Conservation (phyloP, 768 basidiomycete genomes). For the Psilocybe subaeruginosa region DNA sequence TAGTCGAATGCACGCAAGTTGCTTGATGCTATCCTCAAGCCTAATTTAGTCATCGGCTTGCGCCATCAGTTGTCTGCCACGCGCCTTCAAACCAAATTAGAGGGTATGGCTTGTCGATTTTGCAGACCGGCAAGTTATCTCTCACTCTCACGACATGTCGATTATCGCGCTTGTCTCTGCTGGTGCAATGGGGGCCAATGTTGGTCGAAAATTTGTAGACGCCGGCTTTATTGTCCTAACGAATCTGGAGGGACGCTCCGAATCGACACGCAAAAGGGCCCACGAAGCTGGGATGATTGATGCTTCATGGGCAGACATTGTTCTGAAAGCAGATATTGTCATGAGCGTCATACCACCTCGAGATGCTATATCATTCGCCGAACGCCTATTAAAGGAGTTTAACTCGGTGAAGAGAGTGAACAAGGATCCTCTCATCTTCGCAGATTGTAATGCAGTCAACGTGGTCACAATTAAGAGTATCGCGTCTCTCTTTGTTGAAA, state of each 20-base stretch:
- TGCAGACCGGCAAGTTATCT: background rate
- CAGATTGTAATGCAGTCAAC: constrained; percentile 63
- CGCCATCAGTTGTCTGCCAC: background rate
- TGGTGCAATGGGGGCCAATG: constrained; percentile 63
- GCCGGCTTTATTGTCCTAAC: constrained; percentile 60
- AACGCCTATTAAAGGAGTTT: constrained; percentile 36
- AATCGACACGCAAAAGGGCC: constrained; percentile 51
- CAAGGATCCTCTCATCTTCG: constrained; percentile 38
- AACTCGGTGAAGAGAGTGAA: constrained; percentile 13
- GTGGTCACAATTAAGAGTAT: constrained; percentile 53
- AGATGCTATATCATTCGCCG: constrained; percentile 49
- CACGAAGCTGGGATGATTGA: constrained; percentile 51
- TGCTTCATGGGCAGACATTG: constrained; percentile 31
- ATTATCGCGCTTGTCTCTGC: constrained; percentile 54
- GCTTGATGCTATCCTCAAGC: background rate
- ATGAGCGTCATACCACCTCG: constrained; percentile 63
- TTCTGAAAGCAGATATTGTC: constrained; percentile 43
- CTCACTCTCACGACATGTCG: constrained; percentile 25
- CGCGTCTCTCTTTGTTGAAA: constrained; percentile 40
- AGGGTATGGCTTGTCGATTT: background rate
- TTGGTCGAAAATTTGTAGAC: constrained; percentile 47
- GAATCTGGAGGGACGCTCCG: constrained; percentile 55
- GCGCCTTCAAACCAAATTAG: constrained; percentile 18
- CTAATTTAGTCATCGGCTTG: constrained; percentile 2
- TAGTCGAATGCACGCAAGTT: too few species aligned